Evolutionary conservation across 2,329 filamentous ascomycete species (phyloP), one percentile per base, ranked within the genome.

Genomic region (Cladosporium halotolerans): DNA sequence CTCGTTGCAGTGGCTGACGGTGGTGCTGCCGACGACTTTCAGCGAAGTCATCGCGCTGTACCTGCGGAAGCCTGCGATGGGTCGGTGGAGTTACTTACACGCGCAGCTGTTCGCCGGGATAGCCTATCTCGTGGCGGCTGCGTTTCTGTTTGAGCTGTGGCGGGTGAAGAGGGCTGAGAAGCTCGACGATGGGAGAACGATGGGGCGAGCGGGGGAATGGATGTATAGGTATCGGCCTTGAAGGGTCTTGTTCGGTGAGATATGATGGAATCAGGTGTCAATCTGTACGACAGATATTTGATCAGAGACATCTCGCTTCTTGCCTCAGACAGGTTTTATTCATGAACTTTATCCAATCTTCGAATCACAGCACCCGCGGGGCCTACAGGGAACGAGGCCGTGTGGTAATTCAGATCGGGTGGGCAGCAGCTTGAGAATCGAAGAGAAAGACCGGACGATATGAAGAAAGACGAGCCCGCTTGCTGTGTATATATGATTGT

Each of bases 91-190:
- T 14, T 73, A 72, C 57, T 59, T 73, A 5, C 70, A 72, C 55
- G 58, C 68, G 13, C 71, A 73, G 53, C 63, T 73, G 3, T 73
- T 72, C 43, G 64, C 67, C 9, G 70, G 69, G 0, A 18, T 70
- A 9, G 54, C 69, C 7, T 73, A 71, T 54, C 34, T 67, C 8
- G 40, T 71, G 6, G 68, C 69, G 6, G 67, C 66, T 6, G 52
- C 59, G 1, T 66, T 70, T 44, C 60, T 72, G 57, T 55, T 68
- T 18, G 64, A 63, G 49, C 46, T 70, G 31, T 59, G 60, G 60
- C 59, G 61, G 9, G 51, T 53, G 11, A 53, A 47, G 28, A 46
- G 31, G 28, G 23, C 34, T 1, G 51, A 53, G 31, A 53, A 53
- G 31, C 14, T 43, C 1, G 51, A 53, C 13, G n/a, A 23, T 33